These are phyloP conservation scores for Fusarium sterilihyphosum DNA, from an alignment of 2,329 filamentous ascomycete genomes.

Conservation along the genomic window DNA sequence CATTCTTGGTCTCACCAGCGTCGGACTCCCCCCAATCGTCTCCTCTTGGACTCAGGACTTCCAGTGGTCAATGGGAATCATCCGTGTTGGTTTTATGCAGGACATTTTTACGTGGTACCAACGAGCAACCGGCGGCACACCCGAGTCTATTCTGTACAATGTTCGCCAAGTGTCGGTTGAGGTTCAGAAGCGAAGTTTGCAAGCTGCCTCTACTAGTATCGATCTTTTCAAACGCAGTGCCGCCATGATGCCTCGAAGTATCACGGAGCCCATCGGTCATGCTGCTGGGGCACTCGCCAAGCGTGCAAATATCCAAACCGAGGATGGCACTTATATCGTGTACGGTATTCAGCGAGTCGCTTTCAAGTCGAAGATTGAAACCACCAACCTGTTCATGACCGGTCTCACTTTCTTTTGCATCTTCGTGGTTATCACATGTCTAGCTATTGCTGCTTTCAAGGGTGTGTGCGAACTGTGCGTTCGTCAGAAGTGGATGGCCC, in stretches of 20 bases:
- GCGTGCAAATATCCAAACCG: conserved; percentile 63
- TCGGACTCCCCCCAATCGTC: conserved; percentile 86
- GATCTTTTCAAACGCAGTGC: conserved; percentile 65
- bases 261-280: conserved; percentile 49
- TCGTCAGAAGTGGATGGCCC: conserved; percentile 80
- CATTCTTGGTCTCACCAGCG: conserved; percentile 85
- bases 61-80: conserved; percentile 98
- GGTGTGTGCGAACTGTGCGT: conserved; percentile 79
- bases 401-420: conserved; percentile 89
- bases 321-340: conserved; percentile 69
- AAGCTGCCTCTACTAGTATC: conserved; percentile 51
- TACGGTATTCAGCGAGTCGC: conserved; percentile 89
- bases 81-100: conserved; percentile 87
- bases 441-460: conserved; percentile 83
- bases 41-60: conserved; percentile 97
- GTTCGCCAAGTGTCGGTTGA: conserved; percentile 81
- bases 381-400: conserved; percentile 93
- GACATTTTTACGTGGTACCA: conserved; percentile 95
- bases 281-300: conserved; percentile 60
- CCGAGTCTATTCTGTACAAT: conserved; percentile 80
- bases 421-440: conserved; percentile 78
- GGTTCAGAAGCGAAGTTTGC: conserved; percentile 72
- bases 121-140: conserved; percentile 87
- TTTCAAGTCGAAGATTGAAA: conserved; percentile 85
- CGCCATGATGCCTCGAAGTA: conserved; percentile 59